These are phyloP conservation scores for Fusarium ambrosium DNA, from an alignment of 2,329 filamentous ascomycete genomes.

Conservation along the genomic window DNA sequence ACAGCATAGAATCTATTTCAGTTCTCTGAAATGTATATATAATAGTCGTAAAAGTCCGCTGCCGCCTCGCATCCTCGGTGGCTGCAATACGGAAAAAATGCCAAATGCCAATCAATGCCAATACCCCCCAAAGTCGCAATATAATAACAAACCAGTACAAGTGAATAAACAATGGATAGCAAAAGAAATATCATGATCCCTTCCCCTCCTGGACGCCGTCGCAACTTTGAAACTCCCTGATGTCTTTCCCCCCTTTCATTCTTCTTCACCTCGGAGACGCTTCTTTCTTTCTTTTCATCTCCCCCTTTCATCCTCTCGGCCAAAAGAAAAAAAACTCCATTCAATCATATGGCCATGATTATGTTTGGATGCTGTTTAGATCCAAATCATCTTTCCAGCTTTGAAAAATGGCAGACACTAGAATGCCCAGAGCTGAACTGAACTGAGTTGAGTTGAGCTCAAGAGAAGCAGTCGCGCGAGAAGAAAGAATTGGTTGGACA, in stretches of 20 bases:
- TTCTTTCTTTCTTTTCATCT: constrained; percentile 14
- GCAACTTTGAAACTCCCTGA: constrained; percentile 38
- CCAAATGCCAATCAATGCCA: constrained; percentile 32
- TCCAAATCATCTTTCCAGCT: constrained; percentile 21
- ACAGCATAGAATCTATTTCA: constrained; percentile 40
- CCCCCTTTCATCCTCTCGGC: constrained; percentile 15
- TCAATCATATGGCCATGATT: constrained; percentile 27
- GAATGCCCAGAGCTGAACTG: constrained; percentile 16
- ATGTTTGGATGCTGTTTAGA: constrained; percentile 35
- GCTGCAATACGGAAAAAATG: constrained; percentile 15
- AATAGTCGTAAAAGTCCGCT: constrained; percentile 40
- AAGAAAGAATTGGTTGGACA: constrained; percentile 38
- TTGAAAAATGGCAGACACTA: constrained; percentile 30
- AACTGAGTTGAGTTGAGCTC: background rate
- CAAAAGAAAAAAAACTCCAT: constrained; percentile 30
- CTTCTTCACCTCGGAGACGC: constrained; percentile 24
- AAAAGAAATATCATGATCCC: constrained; percentile 15
- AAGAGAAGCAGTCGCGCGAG: constrained; percentile 35
- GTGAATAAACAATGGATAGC: constrained; percentile 33
- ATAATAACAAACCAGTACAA: constrained; percentile 18
- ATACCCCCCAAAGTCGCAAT: constrained; percentile 12
- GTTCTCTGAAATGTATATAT: constrained; percentile 42
- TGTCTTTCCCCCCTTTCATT: constrained; percentile 14
- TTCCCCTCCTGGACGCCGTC: constrained; percentile 41
- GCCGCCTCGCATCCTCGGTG: constrained; percentile 26